Evolutionary conservation across 306 rosid species (phyloP), one percentile per base, ranked within the genome.

Genomic region (Prunus fruticosa): DNA sequence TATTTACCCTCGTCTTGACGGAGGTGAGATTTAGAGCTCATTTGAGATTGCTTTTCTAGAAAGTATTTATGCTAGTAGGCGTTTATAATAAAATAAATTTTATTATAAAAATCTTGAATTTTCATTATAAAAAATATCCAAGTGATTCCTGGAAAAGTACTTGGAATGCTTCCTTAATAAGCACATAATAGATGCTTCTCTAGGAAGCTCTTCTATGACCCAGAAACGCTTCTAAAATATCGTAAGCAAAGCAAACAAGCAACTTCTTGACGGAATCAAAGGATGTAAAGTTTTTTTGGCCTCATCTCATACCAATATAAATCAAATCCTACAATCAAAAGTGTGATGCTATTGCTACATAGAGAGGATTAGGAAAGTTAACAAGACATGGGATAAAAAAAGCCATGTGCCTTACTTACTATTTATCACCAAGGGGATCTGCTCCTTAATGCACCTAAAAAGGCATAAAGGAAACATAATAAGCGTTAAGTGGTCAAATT

Each of bases 191-290:
- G 7, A 1, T 32, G 38, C 7, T 32, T 32, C 38, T 32, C 0
- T 0, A 32, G 0, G 43, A 34, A 34, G 8, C 8, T 2, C 2
- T 34, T 34, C 8, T 32, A 32, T 32, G 38, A 32, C 7, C 6
- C 38, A 32, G 0, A 32, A 32, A 0, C 1, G 38, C 38, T 32
- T 5, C 7, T 32, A 32, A 5, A 32, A 8, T 34, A 34, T 34
- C 1, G 43, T 6, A 34, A 28, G 49, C 32, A 1, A 71, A 52
- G 22, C 75, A 52, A 52, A 71, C 50, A 71, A 19, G 63, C 62
- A 9, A 52, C 74, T 71, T 51, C 28, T 60, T 52, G 64, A 71
- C 30, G n/a, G 74, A 51, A 52, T 71, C 64, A 52, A 71, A 52
- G 30, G 30, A n/a, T 64, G 28, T 19, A 30, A n/a, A 52, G 75